phyloP scores from a whole-genome alignment of 202 grass and related monocot genomes.

The Sporobolus alterniflorus region DNA sequence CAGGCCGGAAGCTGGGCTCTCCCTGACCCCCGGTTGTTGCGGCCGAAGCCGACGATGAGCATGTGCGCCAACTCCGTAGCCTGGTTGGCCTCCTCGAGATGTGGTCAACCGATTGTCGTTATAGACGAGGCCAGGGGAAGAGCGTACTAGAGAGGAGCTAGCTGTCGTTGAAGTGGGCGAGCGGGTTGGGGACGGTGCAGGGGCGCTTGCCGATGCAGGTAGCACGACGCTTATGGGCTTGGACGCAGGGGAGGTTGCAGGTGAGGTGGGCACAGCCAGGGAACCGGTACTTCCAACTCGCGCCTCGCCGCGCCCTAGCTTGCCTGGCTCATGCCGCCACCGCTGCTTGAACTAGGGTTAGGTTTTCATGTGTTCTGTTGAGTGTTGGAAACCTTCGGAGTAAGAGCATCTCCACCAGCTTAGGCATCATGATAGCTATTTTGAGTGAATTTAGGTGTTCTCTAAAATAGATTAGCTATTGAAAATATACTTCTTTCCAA shows the following conservation, averaged over 20 bases:
- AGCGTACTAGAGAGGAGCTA: constrained; percentile 72
- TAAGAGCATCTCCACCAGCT: too few relatives aligned
- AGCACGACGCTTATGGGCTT: constrained; percentile 75
- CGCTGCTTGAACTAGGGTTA: too few relatives aligned
- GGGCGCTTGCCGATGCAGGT: constrained; percentile 85
- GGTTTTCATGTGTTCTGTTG: too few relatives aligned
- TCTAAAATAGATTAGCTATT: too few relatives aligned
- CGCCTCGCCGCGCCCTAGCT: too few relatives aligned
- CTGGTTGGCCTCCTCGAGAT: constrained; percentile 80
- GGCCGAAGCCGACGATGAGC: constrained; percentile 51
- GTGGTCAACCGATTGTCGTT: background rate
- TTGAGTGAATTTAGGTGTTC: too few relatives aligned
- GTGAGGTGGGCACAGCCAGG: constrained; percentile 75
- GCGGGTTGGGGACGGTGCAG: constrained; percentile 66
- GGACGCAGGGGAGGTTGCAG: constrained; percentile 93
- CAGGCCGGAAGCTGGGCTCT: constrained; percentile 45
- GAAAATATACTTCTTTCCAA: too few relatives aligned
- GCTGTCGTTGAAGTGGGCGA: constrained; percentile 76
- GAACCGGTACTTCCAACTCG: constrained; percentile 99
- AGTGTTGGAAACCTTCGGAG: too few relatives aligned
- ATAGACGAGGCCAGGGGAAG: background rate
- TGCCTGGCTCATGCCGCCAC: too few relatives aligned
- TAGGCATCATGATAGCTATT: too few relatives aligned
- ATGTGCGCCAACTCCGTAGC: constrained; percentile 62
- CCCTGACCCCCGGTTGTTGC: constrained; percentile 36